These are phyloP conservation scores for Xylaria digitata DNA, from an alignment of 2,329 filamentous ascomycete genomes.

Conservation along the genomic window DNA sequence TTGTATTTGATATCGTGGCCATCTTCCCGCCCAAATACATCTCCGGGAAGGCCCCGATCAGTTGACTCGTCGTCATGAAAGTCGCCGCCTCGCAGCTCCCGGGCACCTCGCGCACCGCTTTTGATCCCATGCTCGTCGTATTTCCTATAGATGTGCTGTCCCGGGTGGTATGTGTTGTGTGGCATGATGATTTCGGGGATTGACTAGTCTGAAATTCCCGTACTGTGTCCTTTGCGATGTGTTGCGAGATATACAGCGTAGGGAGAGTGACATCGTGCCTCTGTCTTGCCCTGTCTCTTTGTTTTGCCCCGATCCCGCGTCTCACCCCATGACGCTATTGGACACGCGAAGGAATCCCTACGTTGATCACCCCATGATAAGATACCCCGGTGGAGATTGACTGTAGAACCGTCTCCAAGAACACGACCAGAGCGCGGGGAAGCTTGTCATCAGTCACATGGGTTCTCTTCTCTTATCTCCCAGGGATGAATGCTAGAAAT, in stretches of 20 bases:
- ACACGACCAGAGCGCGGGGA: no score
- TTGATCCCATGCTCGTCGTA: not conserved
- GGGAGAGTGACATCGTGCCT: slow-evolving; percentile 7
- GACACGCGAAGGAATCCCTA: no score
- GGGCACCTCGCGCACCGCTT: not conserved
- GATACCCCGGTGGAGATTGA: not conserved
- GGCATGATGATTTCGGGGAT: slow-evolving; percentile 23
- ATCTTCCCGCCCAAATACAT: slow-evolving; percentile 56
- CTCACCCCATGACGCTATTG: not conserved
- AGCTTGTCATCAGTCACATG: no score
- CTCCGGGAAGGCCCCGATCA: slow-evolving; percentile 43
- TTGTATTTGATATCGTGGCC: slow-evolving; percentile 62
- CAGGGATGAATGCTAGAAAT: no score
- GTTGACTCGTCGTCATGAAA: slow-evolving; percentile 12
- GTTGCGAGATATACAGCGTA: not conserved
- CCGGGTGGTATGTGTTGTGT: slow-evolving; percentile 27
- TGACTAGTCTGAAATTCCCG: not conserved
- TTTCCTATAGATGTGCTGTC: slow-evolving; percentile 20
- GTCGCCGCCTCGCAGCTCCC: slow-evolving; percentile 1
- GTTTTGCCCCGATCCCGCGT: not conserved
- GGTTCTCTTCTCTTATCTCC: no score
- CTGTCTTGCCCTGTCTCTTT: not conserved
- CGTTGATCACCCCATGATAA: slow-evolving; percentile 4
- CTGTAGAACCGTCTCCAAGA: no score
- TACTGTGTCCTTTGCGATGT: not conserved